Percentiles rank a stretch among this genome's conserved stretches.
Conservation (phyloP, 2,329 filamentous ascomycete genomes). For the Fusarium paranaense region DNA sequence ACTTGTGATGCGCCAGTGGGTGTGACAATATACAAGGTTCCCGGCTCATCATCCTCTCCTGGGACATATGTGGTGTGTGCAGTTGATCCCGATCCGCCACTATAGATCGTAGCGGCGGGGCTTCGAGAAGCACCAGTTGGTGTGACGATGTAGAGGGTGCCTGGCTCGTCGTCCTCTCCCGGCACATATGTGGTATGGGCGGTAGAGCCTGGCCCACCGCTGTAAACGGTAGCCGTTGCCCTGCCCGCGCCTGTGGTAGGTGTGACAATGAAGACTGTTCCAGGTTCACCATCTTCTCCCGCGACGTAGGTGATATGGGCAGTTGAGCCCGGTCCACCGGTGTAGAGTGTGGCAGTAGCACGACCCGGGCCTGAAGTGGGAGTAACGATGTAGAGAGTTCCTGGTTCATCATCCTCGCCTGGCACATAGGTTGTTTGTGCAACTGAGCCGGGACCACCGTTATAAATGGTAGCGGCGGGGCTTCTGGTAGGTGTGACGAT, state of each 20-base stretch:
- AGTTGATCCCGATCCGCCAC: not conserved
- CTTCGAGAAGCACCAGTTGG: not conserved
- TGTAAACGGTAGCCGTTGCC: not conserved
- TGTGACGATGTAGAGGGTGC: slow-evolving; percentile 8
- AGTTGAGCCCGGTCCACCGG: not conserved
- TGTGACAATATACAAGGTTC: not conserved
- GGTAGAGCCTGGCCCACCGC: not conserved
- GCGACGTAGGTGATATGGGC: not conserved
- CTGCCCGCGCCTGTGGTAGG: not conserved
- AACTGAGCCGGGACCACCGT: not conserved
- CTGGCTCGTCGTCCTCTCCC: not conserved
- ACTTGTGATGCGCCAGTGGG: not conserved
- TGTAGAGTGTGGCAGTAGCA: not conserved
- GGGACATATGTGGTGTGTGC: not conserved
- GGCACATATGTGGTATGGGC: not conserved
- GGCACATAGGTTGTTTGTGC: not conserved
- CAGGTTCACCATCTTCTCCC: not conserved
- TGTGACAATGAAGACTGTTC: not conserved
- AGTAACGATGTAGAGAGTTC: slow-evolving; percentile 14
- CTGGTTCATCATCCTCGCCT: not conserved
- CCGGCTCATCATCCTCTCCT: not conserved
- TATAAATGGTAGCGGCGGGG: not conserved
- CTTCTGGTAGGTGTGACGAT: slow-evolving; percentile 22
- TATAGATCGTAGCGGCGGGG: not conserved
- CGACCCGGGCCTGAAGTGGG: slow-evolving; percentile 1